A percentile compares a stretch with the other conserved stretches of the same genome.
Conservation (phyloP, 2,329 filamentous ascomycete species). For the Thermothelomyces thermophilus region DNA sequence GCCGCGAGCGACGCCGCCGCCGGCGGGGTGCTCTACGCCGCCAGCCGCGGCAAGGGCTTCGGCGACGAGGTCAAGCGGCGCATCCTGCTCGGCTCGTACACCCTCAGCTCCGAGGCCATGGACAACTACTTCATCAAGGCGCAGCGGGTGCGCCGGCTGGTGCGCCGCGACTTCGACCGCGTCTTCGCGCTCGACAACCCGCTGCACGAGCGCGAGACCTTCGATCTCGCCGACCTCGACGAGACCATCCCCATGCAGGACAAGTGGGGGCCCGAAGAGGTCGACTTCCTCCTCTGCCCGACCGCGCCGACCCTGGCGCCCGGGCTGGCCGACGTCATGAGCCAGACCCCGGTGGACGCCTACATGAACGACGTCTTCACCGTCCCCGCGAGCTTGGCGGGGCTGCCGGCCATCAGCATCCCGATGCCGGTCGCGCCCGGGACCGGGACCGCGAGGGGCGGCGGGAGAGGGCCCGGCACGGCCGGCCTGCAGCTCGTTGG, state of each 20-base stretch:
- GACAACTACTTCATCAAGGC: constrained; percentile 97
- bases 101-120: constrained; percentile 80
- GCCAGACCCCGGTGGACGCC: constrained; percentile 53
- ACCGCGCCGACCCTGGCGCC: constrained; percentile 62
- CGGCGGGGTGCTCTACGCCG: constrained; percentile 64
- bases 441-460: constrained; percentile 26
- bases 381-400: constrained; percentile 87
- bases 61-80: constrained; percentile 80
- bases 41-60: constrained; percentile 66
- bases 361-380: constrained; percentile 96
- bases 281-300: constrained; percentile 83
- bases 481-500: constrained; percentile 69
- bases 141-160: constrained; percentile 75
- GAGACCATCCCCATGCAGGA: constrained; percentile 45
- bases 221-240: constrained; percentile 55
- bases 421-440: constrained; percentile 46
- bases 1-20: constrained; percentile 43
- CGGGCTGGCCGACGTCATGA: constrained; percentile 41
- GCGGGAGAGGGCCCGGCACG: constrained; percentile 31
- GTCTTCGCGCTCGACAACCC: constrained; percentile 68
- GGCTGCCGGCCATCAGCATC: constrained; percentile 80
- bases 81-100: constrained; percentile 85
- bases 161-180: constrained; percentile 78
- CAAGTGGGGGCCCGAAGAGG: constrained; percentile 54
- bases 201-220: constrained; percentile 42